Conservation (phyloP, 2,329 filamentous ascomycete genomes). For the Phaeosphaeriaceae sp. region DNA sequence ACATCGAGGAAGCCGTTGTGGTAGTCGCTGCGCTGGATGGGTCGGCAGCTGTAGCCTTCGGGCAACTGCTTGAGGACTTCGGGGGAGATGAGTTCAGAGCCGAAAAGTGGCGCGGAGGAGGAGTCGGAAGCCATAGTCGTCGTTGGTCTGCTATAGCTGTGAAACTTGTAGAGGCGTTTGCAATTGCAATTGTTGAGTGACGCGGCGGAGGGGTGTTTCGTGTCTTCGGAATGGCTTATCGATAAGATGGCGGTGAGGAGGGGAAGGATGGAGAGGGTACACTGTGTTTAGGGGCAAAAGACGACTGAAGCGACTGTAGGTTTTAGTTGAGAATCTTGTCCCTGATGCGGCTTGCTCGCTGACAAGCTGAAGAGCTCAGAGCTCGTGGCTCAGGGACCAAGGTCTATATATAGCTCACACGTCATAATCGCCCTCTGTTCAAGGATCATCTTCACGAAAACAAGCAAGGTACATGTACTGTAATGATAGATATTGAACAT, state of each 20-base stretch:
- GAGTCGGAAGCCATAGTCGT: no score
- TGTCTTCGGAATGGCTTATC: slow-evolving; percentile 22
- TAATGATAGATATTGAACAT: not conserved
- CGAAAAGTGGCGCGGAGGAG: slow-evolving; percentile 70
- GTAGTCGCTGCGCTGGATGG: slow-evolving; percentile 80
- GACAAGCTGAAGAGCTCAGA: not conserved
- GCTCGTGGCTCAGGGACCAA: slow-evolving; percentile 6
- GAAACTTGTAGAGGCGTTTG: not conserved
- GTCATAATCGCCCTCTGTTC: slow-evolving; percentile 8
- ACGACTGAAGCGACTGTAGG: not conserved
- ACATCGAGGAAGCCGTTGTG: slow-evolving; percentile 86
- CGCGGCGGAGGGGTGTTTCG: slow-evolving; percentile 1
- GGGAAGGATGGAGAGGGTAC: not conserved
- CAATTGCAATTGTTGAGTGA: slow-evolving; percentile 2
- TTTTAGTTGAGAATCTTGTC: not conserved
- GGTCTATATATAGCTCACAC: slow-evolving; percentile 16
- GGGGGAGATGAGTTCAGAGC: slow-evolving; percentile 76
- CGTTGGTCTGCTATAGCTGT: not conserved
- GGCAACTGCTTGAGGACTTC: slow-evolving; percentile 76
- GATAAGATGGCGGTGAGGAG: slow-evolving; percentile 34
- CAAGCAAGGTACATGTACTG: not conserved
- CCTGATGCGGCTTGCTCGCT: not conserved
- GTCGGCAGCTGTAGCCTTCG: slow-evolving; percentile 80
- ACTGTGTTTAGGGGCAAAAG: not conserved
- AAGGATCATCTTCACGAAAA: not conserved